These are phyloP conservation scores for Pseudozyma sp. DNA, from an alignment of 1,284 basidiomycete genomes.

Conservation along the genomic window DNA sequence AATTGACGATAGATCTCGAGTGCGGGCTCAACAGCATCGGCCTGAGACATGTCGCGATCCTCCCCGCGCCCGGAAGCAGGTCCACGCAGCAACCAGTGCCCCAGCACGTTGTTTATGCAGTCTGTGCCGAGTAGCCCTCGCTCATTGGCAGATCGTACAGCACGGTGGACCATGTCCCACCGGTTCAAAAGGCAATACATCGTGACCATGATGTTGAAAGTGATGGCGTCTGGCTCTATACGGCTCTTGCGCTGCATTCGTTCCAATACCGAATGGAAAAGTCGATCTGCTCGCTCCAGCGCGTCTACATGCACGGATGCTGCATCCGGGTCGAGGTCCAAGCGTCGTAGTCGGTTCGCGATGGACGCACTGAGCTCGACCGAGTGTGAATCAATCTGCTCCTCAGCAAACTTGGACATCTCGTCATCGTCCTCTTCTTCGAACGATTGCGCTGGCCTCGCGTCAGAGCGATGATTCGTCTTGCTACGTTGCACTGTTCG, in stretches of 20 bases:
- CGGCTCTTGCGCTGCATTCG: conserved; percentile 39
- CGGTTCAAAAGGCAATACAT: conserved; percentile 40
- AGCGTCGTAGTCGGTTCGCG: conserved; percentile 27
- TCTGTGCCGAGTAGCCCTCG: conserved; percentile 16
- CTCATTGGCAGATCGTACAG: conserved; percentile 12
- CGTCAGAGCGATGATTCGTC: neutral
- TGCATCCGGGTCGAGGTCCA: conserved; percentile 34
- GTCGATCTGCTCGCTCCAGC: conserved; percentile 29
- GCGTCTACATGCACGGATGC: conserved; percentile 20
- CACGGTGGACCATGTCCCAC: conserved; percentile 24
- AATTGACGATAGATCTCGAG: conserved; percentile 39
- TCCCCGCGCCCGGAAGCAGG: neutral
- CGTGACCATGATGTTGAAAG: conserved; percentile 52
- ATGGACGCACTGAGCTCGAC: conserved; percentile 22
- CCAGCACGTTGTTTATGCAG: conserved; percentile 35
- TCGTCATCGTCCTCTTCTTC: conserved; percentile 28
- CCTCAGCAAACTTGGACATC: conserved; percentile 11
- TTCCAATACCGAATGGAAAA: conserved; percentile 42
- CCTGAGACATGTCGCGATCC: neutral
- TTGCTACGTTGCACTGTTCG: conserved; percentile 27
- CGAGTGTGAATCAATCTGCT: conserved; percentile 21
- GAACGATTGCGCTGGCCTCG: neutral
- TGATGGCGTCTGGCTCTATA: conserved; percentile 35
- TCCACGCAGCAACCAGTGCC: conserved; percentile 21
- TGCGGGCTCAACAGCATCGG: conserved; percentile 8